Percentiles rank a stretch among this genome's conserved stretches.
Evolutionary conservation across 176 grass and related monocot species (phyloP).

Genomic region (Eremochloa ophiuroides): DNA sequence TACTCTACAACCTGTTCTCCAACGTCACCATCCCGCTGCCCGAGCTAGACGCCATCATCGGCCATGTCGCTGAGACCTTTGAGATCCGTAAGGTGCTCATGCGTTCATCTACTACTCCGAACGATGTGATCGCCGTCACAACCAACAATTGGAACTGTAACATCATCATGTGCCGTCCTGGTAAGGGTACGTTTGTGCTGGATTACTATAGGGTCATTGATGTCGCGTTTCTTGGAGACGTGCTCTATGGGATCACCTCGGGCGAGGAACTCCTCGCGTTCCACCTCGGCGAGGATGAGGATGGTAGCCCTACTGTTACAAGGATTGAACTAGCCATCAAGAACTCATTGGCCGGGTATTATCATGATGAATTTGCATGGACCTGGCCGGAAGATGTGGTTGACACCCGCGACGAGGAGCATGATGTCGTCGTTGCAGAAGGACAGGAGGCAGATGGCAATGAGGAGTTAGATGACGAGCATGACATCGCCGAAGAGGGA

Average conservation of each 20-base stretch:
- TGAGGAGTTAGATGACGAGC: too few relatives aligned
- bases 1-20: not conserved
- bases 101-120: not conserved
- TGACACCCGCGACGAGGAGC: too few relatives aligned
- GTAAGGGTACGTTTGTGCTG: not conserved
- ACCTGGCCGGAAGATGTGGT: not conserved
- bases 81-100: not conserved
- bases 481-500: too few relatives aligned
- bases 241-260: not conserved
- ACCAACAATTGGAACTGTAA: not conserved
- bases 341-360: not conserved
- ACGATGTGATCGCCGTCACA: not conserved
- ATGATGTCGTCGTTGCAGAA: too few relatives aligned
- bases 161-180: not conserved
- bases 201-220: too few relatives aligned
- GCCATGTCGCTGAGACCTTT: not conserved
- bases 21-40: not conserved
- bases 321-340: not conserved
- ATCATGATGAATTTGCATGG: too few relatives aligned
- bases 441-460: too few relatives aligned
- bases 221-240: not conserved
- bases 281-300: not conserved
- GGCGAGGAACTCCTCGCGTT: not conserved
- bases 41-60: not conserved
- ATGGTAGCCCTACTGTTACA: too few relatives aligned